Conservation (phyloP, 768 basidiomycete species). For the Crucibulum laeve region DNA sequence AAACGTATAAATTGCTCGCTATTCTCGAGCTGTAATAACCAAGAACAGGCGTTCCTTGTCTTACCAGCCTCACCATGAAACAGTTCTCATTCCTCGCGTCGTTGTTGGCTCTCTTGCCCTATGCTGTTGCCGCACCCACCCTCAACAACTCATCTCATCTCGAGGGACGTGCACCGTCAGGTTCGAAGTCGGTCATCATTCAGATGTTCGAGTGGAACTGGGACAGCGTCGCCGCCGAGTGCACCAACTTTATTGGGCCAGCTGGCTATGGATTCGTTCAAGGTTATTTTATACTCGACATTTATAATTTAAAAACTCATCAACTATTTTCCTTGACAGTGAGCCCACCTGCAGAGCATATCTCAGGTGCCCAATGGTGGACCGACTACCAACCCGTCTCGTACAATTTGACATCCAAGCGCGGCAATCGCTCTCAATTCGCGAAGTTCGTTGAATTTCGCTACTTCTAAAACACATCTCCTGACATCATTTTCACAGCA, state of each 20-base stretch:
- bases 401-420: conserved; percentile 61
- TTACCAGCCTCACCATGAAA: no score
- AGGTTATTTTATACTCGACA: conserved; percentile 31
- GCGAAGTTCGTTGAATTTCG: conserved; percentile 21
- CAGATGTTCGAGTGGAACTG: conserved; percentile 73
- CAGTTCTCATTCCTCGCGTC: no score
- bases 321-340: conserved; percentile 22
- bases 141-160: no score
- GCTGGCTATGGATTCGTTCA: conserved; percentile 71
- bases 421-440: conserved; percentile 54
- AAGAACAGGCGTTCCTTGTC: no score
- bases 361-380: conserved; percentile 64
- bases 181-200: conserved; percentile 47
- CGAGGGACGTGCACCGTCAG: conserved; percentile 21
- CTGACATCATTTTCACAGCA: conserved; percentile 18
- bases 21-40: no score
- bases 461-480: background rate
- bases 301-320: background rate
- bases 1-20: no score
- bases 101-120: no score
- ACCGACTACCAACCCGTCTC: conserved; percentile 72
- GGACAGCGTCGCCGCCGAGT: conserved; percentile 59
- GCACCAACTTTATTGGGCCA: conserved; percentile 61
- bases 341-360: conserved; percentile 54
- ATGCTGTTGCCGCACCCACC: no score